phyloP scores from a whole-genome alignment of 805 yeast species.

The Yarrowia hollandica region DNA sequence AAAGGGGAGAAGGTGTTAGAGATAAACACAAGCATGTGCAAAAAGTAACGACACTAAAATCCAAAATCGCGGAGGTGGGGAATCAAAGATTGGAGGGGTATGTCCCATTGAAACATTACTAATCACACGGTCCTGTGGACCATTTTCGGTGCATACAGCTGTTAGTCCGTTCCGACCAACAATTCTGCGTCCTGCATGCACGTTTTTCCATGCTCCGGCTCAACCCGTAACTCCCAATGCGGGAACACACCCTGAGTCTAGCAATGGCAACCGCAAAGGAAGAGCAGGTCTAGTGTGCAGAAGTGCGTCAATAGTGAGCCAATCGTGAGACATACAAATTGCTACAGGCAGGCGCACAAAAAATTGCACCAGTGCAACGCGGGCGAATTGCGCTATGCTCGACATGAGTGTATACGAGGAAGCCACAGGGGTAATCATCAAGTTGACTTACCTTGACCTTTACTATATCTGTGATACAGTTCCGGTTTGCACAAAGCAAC shows the following conservation, averaged over 20 bases:
- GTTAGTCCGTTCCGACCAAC: constrained; percentile 17
- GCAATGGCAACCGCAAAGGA: constrained; percentile 19
- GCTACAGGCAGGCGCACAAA: background rate
- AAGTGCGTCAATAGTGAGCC: constrained; percentile 9
- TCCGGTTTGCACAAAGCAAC: background rate
- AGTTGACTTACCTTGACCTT: background rate
- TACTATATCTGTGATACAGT: constrained; percentile 1
- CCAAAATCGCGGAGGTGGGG: background rate
- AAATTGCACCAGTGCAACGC: too few species aligned
- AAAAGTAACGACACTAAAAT: constrained; percentile 11
- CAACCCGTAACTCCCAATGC: constrained; percentile 28
- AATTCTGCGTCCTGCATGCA: constrained; percentile 26
- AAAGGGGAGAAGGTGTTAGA: background rate
- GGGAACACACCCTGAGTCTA: constrained; percentile 25
- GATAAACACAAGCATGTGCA: constrained; percentile 15
- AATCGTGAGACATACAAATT: background rate
- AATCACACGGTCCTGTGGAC: background rate
- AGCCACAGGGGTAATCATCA: background rate
- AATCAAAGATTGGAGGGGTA: background rate
- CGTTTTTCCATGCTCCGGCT: constrained; percentile 27
- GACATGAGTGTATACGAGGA: too few species aligned
- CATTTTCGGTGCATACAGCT: background rate
- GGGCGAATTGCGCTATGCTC: too few species aligned
- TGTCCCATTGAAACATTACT: background rate
- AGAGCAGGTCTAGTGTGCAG: constrained; percentile 8